Percentiles rank a stretch among this genome's conserved stretches.
Evolutionary conservation across 2,329 filamentous ascomycete genomes (phyloP).

Genomic region (Thielaviopsis ethacetica): DNA sequence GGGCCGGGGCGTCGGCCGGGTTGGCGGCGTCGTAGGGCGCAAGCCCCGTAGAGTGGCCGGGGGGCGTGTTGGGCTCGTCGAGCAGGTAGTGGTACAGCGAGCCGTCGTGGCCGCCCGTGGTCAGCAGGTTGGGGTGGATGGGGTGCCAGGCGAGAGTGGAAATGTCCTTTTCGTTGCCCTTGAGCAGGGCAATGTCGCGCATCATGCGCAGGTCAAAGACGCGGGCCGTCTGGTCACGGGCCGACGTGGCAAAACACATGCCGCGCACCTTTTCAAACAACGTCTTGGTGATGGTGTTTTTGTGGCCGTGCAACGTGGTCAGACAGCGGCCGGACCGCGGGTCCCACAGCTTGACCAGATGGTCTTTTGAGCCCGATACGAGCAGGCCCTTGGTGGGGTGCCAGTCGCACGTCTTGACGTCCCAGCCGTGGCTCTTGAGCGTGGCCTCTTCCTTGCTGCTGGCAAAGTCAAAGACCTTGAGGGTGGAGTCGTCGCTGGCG

Average conservation of each 20-base stretch:
- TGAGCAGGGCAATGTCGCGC: constrained; percentile 86
- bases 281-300: constrained; percentile 91
- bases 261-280: constrained; percentile 76
- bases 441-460: constrained; percentile 68
- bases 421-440: constrained; percentile 90
- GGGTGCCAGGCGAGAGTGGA: constrained; percentile 89
- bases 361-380: constrained; percentile 93
- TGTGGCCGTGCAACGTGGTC: constrained; percentile 89
- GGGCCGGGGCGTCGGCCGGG: constrained; percentile 60
- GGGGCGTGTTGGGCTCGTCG: constrained; percentile 77
- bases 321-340: constrained; percentile 80
- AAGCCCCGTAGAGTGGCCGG: constrained; percentile 51
- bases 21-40: constrained; percentile 78
- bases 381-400: constrained; percentile 88
- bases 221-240: constrained; percentile 79
- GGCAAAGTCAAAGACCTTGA: constrained; percentile 95
- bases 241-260: constrained; percentile 76
- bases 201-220: constrained; percentile 96
- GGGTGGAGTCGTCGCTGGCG: constrained; percentile 78
- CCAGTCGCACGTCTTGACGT: constrained; percentile 94
- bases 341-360: constrained; percentile 95
- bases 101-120: constrained; percentile 79
- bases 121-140: constrained; percentile 73
- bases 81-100: constrained; percentile 88
- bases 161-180: constrained; percentile 92